A percentile compares a stretch with the other conserved stretches of the same genome.
Conservation (phyloP, 2,329 filamentous ascomycete genomes). For the Anisogramma anomala region DNA sequence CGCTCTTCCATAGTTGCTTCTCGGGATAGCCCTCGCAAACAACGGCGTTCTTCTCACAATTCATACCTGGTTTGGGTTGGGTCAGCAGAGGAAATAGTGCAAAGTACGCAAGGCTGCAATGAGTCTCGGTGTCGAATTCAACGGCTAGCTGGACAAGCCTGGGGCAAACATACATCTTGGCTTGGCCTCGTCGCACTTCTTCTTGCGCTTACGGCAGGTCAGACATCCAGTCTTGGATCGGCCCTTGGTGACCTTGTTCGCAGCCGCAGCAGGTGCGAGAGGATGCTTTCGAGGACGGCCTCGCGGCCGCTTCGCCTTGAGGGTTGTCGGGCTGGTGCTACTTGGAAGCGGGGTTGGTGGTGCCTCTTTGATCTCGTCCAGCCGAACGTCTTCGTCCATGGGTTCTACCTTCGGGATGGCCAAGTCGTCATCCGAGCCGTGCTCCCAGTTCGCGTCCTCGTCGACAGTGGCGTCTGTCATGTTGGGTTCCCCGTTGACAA, state of each 20-base stretch:
- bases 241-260: slow-evolving; percentile 67
- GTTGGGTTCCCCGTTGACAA: slow-evolving; percentile 17
- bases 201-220: slow-evolving; percentile 57
- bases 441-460: slow-evolving; percentile 36
- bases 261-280: slow-evolving; percentile 41
- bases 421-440: slow-evolving; percentile 32
- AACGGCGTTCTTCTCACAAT: slow-evolving; percentile 88
- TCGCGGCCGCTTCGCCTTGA: slow-evolving; percentile 53
- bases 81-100: not conserved
- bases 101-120: not conserved
- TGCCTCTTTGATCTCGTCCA: slow-evolving; percentile 40
- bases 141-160: not conserved
- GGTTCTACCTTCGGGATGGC: slow-evolving; percentile 46
- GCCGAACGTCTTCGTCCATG: slow-evolving; percentile 41
- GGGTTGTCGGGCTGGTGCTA: slow-evolving; percentile 15
- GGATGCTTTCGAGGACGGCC: slow-evolving; percentile 77
- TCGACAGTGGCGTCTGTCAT: slow-evolving; percentile 9
- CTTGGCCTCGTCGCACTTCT: slow-evolving; percentile 61
- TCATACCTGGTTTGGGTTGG: slow-evolving; percentile 45
- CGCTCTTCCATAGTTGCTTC: slow-evolving; percentile 78
- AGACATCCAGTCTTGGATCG: slow-evolving; percentile 59
- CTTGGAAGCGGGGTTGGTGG: slow-evolving; percentile 23
- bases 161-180: slow-evolving; percentile 45
- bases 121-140: not conserved
- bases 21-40: slow-evolving; percentile 84